Evolutionary conservation across 208 protist genomes (phyloP).

Genomic region (Angomonas deanei): DNA sequence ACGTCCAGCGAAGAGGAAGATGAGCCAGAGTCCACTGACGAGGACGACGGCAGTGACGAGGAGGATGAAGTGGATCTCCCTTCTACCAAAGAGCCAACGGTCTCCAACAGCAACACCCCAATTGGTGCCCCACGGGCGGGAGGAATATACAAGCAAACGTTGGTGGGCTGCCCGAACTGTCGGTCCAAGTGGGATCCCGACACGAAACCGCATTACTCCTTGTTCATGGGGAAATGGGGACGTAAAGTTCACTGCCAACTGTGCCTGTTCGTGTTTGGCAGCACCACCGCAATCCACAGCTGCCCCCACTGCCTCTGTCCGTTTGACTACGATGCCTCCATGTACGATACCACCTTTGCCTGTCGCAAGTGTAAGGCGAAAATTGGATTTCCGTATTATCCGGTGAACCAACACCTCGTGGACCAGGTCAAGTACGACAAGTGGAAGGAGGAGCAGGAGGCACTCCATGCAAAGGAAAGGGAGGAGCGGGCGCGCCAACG

Average conservation of each 20-base stretch:
- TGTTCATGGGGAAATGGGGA: conserved; percentile 82
- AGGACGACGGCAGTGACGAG: background rate
- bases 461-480: conserved; percentile 25
- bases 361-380: conserved; percentile 50
- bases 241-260: conserved; percentile 83
- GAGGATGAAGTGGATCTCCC: conserved; percentile 10
- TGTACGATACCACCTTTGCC: conserved; percentile 58
- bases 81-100: conserved; percentile 27
- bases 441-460: conserved; percentile 52
- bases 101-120: conserved; percentile 69
- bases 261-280: conserved; percentile 77
- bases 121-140: conserved; percentile 50
- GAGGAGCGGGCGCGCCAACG: conserved; percentile 33
- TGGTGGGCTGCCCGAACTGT: conserved; percentile 71
- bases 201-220: conserved; percentile 69
- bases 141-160: conserved; percentile 41
- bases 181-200: conserved; percentile 68
- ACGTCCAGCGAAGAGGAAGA: conserved; percentile 14
- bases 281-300: conserved; percentile 64
- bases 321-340: conserved; percentile 76
- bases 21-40: conserved; percentile 9
- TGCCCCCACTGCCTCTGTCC: conserved; percentile 68
- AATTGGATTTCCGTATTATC: conserved; percentile 83
- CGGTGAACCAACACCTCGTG: conserved; percentile 66
- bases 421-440: conserved; percentile 54